Percentiles rank a stretch among this genome's conserved stretches.
Evolutionary conservation across 2,329 filamentous ascomycete genomes (phyloP).

Genomic region (Aspergillus sp.): DNA sequence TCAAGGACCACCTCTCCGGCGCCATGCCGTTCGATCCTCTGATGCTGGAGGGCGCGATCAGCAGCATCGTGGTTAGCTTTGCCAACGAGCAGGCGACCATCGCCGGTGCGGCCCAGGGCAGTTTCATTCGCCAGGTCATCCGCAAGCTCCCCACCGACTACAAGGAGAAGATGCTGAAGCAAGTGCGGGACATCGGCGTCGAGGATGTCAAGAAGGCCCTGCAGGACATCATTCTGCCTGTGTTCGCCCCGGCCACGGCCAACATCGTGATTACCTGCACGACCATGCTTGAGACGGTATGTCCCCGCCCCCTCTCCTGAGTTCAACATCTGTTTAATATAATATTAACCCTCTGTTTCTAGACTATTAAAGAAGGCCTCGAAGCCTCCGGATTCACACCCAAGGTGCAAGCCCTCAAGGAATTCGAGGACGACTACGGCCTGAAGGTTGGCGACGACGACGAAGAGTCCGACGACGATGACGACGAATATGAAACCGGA

Average conservation of each 20-base stretch:
- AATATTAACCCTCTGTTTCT: slow-evolving; percentile 18
- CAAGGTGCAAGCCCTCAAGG: slow-evolving; percentile 68
- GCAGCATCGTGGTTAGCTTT: slow-evolving; percentile 79
- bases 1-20: slow-evolving; percentile 72
- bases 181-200: slow-evolving; percentile 71
- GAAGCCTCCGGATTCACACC: slow-evolving; percentile 74
- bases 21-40: slow-evolving; percentile 71
- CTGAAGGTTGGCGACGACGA: slow-evolving; percentile 64
- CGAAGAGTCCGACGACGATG: slow-evolving; percentile 55
- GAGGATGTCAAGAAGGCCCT: slow-evolving; percentile 76
- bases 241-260: slow-evolving; percentile 76
- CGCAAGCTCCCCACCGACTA: slow-evolving; percentile 74
- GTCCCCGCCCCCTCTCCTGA: neutral
- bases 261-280: slow-evolving; percentile 90
- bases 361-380: slow-evolving; percentile 77
- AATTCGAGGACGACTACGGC: slow-evolving; percentile 90
- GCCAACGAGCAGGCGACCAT: slow-evolving; percentile 89
- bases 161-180: slow-evolving; percentile 71
- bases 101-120: slow-evolving; percentile 75
- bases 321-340: slow-evolving; percentile 8
- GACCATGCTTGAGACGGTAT: slow-evolving; percentile 76
- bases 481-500: slow-evolving; percentile 44
- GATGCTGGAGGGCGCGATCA: slow-evolving; percentile 86
- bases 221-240: slow-evolving; percentile 70
- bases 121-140: slow-evolving; percentile 80